A percentile compares a stretch with the other conserved stretches of the same genome.
Conservation (phyloP, 345 rosid species). For the Salix arbutifolia region DNA sequence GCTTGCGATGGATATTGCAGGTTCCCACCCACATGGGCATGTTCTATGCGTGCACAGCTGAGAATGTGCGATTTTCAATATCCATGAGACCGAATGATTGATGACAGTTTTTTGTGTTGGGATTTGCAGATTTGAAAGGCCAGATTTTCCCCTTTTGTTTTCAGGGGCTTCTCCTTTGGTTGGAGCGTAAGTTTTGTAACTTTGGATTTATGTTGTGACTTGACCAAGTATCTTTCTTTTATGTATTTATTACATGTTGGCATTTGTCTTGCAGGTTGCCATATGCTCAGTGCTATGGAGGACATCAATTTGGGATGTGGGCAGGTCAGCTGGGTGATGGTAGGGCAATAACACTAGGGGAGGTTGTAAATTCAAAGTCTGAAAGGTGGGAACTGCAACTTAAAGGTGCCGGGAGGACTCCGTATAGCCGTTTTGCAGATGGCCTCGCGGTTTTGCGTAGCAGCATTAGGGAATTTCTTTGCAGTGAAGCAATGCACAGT, state of each 20-base stretch:
- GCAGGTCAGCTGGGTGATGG: slow-evolving; percentile 99
- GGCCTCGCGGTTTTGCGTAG: slow-evolving; percentile 96
- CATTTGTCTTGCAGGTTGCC: slow-evolving; percentile 50
- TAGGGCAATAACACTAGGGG: slow-evolving; percentile 91
- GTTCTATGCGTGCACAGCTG: too few relatives aligned
- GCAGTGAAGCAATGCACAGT: slow-evolving; percentile 89
- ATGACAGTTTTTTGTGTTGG: slow-evolving; percentile 2
- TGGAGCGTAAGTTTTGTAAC: slow-evolving; percentile 60
- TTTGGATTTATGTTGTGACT: too few relatives aligned
- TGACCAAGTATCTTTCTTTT: too few relatives aligned
- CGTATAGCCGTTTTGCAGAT: slow-evolving; percentile 96
- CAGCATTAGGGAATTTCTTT: slow-evolving; percentile 91
- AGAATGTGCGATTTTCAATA: not conserved
- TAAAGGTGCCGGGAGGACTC: slow-evolving; percentile 94
- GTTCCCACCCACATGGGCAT: too few relatives aligned
- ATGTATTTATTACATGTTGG: not conserved
- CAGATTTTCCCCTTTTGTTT: slow-evolving; percentile 70
- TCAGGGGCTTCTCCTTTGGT: slow-evolving; percentile 71
- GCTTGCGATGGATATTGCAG: too few relatives aligned
- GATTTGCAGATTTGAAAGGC: slow-evolving; percentile 70
- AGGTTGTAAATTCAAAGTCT: slow-evolving; percentile 66
- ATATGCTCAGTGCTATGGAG: slow-evolving; percentile 94
- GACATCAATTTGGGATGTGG: slow-evolving; percentile 97
- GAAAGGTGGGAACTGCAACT: slow-evolving; percentile 99
- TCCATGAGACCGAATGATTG: not conserved